These are phyloP conservation scores for Biscutella laevigata DNA, from an alignment of 441 rosid species.

Conservation along the genomic window DNA sequence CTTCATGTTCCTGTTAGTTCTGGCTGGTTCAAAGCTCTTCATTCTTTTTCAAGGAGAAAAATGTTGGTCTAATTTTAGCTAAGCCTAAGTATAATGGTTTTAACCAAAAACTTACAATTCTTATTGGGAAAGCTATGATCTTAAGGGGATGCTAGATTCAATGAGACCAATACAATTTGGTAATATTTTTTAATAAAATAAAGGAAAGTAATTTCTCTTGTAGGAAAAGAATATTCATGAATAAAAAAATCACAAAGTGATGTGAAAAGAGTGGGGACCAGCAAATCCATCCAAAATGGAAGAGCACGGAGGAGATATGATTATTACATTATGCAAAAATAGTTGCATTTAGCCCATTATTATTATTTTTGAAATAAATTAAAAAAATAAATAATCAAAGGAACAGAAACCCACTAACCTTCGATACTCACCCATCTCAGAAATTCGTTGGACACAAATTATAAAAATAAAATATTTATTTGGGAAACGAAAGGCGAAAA, in stretches of 20 bases:
- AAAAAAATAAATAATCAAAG: constrained; percentile 1
- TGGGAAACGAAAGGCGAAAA: constrained; percentile 24
- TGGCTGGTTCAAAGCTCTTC: not conserved
- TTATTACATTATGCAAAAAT: constrained; percentile 19
- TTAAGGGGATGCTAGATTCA: not conserved
- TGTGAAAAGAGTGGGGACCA: constrained; percentile 26
- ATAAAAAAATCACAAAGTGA: constrained; percentile 3
- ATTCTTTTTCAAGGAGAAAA: not conserved
- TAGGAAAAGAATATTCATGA: not conserved
- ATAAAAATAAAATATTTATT: not conserved
- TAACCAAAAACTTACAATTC: not conserved
- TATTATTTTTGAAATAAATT: not conserved
- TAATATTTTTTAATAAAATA: not conserved
- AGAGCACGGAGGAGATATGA: constrained; percentile 21
- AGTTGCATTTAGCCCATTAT: constrained; percentile 20
- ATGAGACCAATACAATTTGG: not conserved
- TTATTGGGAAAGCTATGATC: not conserved
- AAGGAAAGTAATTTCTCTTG: not conserved
- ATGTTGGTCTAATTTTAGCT: constrained; percentile 5
- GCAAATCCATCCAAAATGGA: constrained; percentile 25
- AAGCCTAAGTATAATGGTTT: not conserved
- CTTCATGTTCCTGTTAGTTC: constrained; percentile 4
- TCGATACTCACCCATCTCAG: constrained; percentile 23
- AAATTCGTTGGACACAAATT: constrained; percentile 21
- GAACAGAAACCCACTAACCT: constrained; percentile 26